phyloP scores from a whole-genome alignment of 306 rosid genomes.

The Astragalus membranaceus region DNA sequence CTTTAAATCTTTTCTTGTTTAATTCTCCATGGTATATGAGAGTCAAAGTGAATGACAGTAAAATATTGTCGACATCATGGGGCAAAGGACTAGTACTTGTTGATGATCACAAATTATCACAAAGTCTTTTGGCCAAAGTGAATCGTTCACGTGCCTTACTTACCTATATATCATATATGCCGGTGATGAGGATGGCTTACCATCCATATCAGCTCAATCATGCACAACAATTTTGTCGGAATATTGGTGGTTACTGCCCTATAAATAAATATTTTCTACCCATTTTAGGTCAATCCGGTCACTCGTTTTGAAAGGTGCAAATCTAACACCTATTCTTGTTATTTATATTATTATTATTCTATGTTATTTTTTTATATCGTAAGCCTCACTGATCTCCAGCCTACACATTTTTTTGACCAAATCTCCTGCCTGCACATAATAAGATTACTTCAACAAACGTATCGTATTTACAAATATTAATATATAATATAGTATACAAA shows the following conservation, averaged over 20 bases:
- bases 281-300: slow-evolving; percentile 31
- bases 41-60: neutral
- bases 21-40: neutral
- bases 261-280: slow-evolving; percentile 39
- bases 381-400: neutral
- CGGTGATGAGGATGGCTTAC: slow-evolving; percentile 69
- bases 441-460: slow-evolving; percentile 10
- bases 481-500: neutral
- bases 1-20: no score
- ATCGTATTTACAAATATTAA: neutral
- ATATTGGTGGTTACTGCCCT: slow-evolving; percentile 62
- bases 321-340: slow-evolving; percentile 21
- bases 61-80: slow-evolving; percentile 16
- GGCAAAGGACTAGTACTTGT: slow-evolving; percentile 19
- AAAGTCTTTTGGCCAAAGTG: slow-evolving; percentile 4
- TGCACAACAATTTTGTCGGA: slow-evolving; percentile 55
- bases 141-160: slow-evolving; percentile 48
- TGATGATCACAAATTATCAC: neutral
- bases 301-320: slow-evolving; percentile 11
- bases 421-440: neutral
- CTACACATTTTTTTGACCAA: neutral
- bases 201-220: slow-evolving; percentile 53
- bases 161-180: slow-evolving; percentile 35
- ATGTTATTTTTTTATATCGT: neutral
- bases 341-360: neutral